Evolutionary conservation across 352 stramenopile genomes (phyloP), one percentile per base, ranked within the genome.

Genomic region (Aphanomyces cochlioides): DNA sequence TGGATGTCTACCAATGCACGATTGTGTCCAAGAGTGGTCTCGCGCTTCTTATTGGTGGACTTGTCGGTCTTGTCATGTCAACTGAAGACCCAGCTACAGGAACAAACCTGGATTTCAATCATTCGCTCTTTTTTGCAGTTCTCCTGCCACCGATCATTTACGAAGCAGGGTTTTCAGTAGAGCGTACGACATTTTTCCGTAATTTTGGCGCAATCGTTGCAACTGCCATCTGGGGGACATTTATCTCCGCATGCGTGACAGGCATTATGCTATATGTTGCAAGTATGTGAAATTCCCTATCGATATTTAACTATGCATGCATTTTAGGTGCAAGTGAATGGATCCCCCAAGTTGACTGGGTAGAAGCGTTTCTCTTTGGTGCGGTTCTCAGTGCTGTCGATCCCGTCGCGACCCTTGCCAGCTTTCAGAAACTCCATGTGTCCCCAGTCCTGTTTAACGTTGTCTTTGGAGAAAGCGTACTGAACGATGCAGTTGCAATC

Each of bases 401-500:
- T 75, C 80, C 84, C 47, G 82, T 92, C 19, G 79, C 79, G 21
- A 84, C 79, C 36, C 67, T 91, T 34, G 76, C 77, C 8, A 74
- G 88, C 7, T 88, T 91, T 73, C 75, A 82, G 68, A 74, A 74
- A 19, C 58, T 75, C 28, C 28, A 63, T 41, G 64, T 71, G 1
- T 41, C 56, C 15, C 79, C 81, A 36, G 74, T 78, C 13, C 66
- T 92, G 12, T 90, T 90, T 73, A 90, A 88, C 67, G 71, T 92
- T 17, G 78, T 89, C 3, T 92, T 90, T 77, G 84, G 84, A 50
- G 84, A 92, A 74, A 80, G 67, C 19, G 81, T 87, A 10, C 67
- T 92, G 6, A 92, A 90, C 70, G 85, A 92, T 70, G 82, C 83
- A 13, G 75, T 90, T 2, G 75, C 72, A 0, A 78, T 92, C 13